Evolutionary conservation across 1,284 basidiomycete species (phyloP), one percentile per base, ranked within the genome.

Genomic region (Thecaphora frezii): DNA sequence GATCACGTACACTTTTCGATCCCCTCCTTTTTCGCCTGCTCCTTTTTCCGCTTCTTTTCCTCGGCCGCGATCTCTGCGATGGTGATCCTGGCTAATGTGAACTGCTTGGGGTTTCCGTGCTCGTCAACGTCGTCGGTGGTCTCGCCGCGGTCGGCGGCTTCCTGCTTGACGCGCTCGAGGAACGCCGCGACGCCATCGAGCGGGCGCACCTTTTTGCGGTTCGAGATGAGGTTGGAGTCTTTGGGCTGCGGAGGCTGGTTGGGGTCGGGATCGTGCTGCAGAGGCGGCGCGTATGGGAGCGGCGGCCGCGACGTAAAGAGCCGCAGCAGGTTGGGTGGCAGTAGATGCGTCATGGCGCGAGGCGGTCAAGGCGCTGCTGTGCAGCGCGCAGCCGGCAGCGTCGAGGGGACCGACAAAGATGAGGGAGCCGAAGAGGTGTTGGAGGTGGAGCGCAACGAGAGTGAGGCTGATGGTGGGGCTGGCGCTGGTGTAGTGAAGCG

Each of bases 341-440:
- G 74, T 13, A 74, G 64, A 58, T 76, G 69, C 38, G 76, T 73
- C 76, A 78, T 78, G n/a, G n/a, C n/a, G n/a, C n/a, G n/a, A n/a
- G n/a, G n/a, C n/a, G n/a, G n/a, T n/a, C n/a, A n/a, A n/a, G n/a
- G n/a, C n/a, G n/a, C n/a, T n/a, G n/a, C n/a, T n/a, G n/a, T n/a
- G n/a, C n/a, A n/a, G n/a, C n/a, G n/a, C n/a, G n/a, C n/a, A n/a
- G n/a, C n/a, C n/a, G n/a, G n/a, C n/a, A n/a, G n/a, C n/a, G n/a
- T n/a, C n/a, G n/a, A n/a, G n/a, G n/a, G n/a, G n/a, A n/a, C n/a
- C n/a, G n/a, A n/a, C n/a, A n/a, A n/a, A n/a, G n/a, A n/a, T n/a
- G n/a, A n/a, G n/a, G n/a, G n/a, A n/a, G n/a, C n/a, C n/a, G n/a
- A n/a, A n/a, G n/a, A n/a, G n/a, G n/a, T n/a, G n/a, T n/a, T n/a